Evolutionary conservation across 257 asterid species (phyloP).

Genomic region (Vinca minor): DNA sequence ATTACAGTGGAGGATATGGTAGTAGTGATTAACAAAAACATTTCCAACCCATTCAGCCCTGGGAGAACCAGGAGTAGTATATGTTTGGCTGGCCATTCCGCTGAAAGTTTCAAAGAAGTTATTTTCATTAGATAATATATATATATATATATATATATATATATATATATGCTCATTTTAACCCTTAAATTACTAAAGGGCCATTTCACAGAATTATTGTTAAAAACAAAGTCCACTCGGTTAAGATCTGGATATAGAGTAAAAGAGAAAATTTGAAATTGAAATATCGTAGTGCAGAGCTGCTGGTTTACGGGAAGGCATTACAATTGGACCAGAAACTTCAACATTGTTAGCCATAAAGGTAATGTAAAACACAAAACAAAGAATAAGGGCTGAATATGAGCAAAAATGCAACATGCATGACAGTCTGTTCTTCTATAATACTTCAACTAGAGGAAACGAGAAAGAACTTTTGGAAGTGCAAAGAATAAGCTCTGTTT

Average conservation of each 20-base stretch:
- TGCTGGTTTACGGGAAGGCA: neutral
- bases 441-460: neutral
- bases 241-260: too few species aligned
- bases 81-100: slow-evolving; percentile 56
- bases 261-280: too few species aligned
- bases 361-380: neutral
- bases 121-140: neutral
- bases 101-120: slow-evolving; percentile 9
- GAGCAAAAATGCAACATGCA: neutral
- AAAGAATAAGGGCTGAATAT: neutral
- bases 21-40: slow-evolving; percentile 93
- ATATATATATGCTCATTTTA: neutral
- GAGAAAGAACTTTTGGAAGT: neutral
- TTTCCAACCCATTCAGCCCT: slow-evolving; percentile 85
- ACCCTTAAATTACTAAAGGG: neutral
- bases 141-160: too few species aligned
- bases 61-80: slow-evolving; percentile 32
- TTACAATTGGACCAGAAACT: neutral
- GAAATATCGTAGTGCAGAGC: neutral
- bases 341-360: neutral
- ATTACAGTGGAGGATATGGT: slow-evolving; percentile 63
- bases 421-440: neutral
- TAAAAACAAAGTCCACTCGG: too few species aligned
- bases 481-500: neutral
- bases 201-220: too few species aligned